Conservation (phyloP, 257 asterid species). For the Lycium barbarum region DNA sequence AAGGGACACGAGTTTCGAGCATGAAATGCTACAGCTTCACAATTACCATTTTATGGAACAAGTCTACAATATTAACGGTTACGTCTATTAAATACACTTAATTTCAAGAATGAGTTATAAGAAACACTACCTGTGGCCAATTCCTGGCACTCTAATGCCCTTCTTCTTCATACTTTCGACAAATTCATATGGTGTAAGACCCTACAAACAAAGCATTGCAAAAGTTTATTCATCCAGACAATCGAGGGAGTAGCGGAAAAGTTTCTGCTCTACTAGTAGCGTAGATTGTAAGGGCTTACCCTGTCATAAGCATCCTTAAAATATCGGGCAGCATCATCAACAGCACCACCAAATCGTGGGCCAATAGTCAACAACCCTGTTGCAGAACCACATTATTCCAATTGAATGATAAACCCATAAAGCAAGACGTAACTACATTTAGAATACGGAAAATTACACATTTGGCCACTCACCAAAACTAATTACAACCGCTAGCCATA, state of each 20-base stretch:
- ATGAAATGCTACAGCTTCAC: background rate
- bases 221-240: background rate
- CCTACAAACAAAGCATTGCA: slow-evolving; percentile 47
- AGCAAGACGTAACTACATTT: background rate
- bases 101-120: background rate
- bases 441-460: too few relatives aligned
- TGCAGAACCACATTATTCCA: slow-evolving; percentile 33
- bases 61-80: background rate
- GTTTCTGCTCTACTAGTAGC: background rate
- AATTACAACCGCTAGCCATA: too few relatives aligned
- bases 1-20: background rate
- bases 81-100: background rate
- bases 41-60: background rate
- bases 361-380: slow-evolving; percentile 95
- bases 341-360: slow-evolving; percentile 99
- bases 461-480: too few relatives aligned
- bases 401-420: slow-evolving; percentile 23
- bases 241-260: background rate
- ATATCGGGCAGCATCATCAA: slow-evolving; percentile 98
- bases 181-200: slow-evolving; percentile 90
- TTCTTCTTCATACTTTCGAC: slow-evolving; percentile 99
- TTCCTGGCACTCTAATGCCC: slow-evolving; percentile 99
- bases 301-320: slow-evolving; percentile 97
- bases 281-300: slow-evolving; percentile 46
- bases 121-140: slow-evolving; percentile 85